Conservation (phyloP, 208 protist species). For the Wallacemonas sp. region DNA sequence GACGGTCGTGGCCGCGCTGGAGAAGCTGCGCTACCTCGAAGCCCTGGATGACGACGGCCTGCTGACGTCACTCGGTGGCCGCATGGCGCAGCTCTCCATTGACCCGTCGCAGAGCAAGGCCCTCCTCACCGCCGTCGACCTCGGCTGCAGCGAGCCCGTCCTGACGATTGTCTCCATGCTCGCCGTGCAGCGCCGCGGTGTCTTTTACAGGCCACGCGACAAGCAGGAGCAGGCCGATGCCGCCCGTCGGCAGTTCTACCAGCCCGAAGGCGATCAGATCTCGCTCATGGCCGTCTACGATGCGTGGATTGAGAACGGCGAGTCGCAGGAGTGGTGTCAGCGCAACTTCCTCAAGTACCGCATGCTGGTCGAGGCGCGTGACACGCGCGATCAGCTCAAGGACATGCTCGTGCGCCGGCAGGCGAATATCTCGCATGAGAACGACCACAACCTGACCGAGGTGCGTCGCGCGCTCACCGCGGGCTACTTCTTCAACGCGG, state of each 20-base stretch:
- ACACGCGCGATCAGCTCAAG: slow-evolving; percentile 97
- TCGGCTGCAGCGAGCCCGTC: slow-evolving; percentile 97
- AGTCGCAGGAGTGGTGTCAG: slow-evolving; percentile 96
- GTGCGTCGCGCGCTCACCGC: slow-evolving; percentile 96
- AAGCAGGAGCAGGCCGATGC: slow-evolving; percentile 94
- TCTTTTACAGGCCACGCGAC: slow-evolving; percentile 92
- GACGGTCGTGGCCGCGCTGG: slow-evolving; percentile 95
- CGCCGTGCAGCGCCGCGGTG: slow-evolving; percentile 86
- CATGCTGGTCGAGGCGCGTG: slow-evolving; percentile 94
- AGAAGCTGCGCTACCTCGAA: slow-evolving; percentile 97
- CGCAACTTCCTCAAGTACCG: slow-evolving; percentile 98
- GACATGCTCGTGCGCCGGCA: slow-evolving; percentile 96
- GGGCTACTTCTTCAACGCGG: slow-evolving; percentile 98
- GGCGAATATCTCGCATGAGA: slow-evolving; percentile 93
- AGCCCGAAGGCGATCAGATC: slow-evolving; percentile 97
- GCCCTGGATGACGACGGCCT: slow-evolving; percentile 98
- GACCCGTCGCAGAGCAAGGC: slow-evolving; percentile 98
- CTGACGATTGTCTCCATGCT: slow-evolving; percentile 99
- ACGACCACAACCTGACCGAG: slow-evolving; percentile 79
- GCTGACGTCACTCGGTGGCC: slow-evolving; percentile 96
- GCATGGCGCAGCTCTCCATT: slow-evolving; percentile 99
- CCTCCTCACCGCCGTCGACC: slow-evolving; percentile 95
- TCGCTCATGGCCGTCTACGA: slow-evolving; percentile 97
- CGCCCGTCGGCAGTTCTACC: slow-evolving; percentile 96
- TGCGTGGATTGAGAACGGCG: slow-evolving; percentile 82